Base-by-base conservation (phyloP, 2,329 filamentous ascomycete species). In the Shiraia sp. region DNA sequence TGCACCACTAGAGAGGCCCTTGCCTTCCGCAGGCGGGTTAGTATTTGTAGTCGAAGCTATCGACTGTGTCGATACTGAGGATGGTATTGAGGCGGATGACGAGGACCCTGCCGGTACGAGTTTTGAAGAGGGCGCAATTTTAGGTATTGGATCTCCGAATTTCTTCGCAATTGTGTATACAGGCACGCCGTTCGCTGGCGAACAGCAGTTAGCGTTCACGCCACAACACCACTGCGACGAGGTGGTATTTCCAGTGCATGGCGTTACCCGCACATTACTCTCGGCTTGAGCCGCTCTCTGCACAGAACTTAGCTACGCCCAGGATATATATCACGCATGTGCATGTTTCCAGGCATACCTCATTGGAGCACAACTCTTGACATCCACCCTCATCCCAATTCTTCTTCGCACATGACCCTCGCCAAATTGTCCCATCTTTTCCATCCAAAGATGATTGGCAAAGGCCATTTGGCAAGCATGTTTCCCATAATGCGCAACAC, bases 291-390 rank as follows among this genome's bases (percentile, higher is more conserved):
- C 32, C 30, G 23, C 32, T 14, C 25, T 34, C 25, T 19, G 16
- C 15, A 10, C 14, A 27, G 6, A 16, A 10, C 35, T 24, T 12
- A 10, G 15, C 17, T 9, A 12, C 3, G 8, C 8, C 10, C 29
- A 6, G n/a, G 2, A 13, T 10, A 7, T 22, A 22, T 8, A 22
- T 22, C 4, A 8, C 4, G 26, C 23, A 34, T 3, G 14, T 29
- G 13, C 10, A 32, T 9, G 1, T 7, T 10, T 16, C 13, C 10
- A 15, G 29, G 2, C 9, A 3, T 39, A 49, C 46, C 37, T 49
- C 46, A 16, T 37, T 30, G 6, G 46, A 49, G 25, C 46, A 46
- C 9, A 49, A 15, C 12, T 49, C 42, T 23, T 49, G 45, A 34
- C 45, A 49, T 13, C 42, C 42, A 17, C 42, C 45, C 8, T 39